phyloP scores from a whole-genome alignment of 495 filamentous ascomycete genomes.

The Aspergillus hancockii region DNA sequence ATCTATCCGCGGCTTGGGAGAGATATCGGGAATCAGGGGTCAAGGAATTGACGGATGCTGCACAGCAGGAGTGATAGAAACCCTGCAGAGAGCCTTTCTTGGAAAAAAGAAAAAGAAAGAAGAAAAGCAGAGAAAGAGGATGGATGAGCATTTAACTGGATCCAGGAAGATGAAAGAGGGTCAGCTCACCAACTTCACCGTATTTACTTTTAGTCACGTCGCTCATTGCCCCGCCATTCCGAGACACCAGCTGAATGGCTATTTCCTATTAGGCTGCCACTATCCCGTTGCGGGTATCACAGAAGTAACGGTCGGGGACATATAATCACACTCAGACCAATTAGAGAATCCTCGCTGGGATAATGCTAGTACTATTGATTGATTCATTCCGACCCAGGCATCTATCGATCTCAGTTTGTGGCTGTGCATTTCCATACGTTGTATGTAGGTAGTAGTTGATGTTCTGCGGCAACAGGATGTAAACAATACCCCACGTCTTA shows the following conservation, averaged over 20 bases:
- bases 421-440: background rate
- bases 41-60: background rate
- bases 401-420: background rate
- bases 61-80: background rate
- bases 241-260: constrained; percentile 8
- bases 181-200: background rate
- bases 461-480: background rate
- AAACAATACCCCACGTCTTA: background rate
- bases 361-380: background rate
- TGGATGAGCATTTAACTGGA: background rate
- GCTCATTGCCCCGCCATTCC: constrained; percentile 3
- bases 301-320: background rate
- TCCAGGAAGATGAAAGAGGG: background rate
- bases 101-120: background rate
- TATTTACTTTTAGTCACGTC: background rate
- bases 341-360: background rate
- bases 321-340: background rate
- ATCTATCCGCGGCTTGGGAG: background rate
- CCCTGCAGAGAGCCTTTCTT: background rate
- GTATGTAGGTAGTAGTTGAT: background rate
- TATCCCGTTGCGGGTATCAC: background rate
- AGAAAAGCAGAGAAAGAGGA: background rate
- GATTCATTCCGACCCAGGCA: background rate
- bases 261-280: background rate
- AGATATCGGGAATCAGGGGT: background rate